Base-by-base conservation (phyloP, 139 green algal genomes). In the Chlorella ohadii region DNA sequence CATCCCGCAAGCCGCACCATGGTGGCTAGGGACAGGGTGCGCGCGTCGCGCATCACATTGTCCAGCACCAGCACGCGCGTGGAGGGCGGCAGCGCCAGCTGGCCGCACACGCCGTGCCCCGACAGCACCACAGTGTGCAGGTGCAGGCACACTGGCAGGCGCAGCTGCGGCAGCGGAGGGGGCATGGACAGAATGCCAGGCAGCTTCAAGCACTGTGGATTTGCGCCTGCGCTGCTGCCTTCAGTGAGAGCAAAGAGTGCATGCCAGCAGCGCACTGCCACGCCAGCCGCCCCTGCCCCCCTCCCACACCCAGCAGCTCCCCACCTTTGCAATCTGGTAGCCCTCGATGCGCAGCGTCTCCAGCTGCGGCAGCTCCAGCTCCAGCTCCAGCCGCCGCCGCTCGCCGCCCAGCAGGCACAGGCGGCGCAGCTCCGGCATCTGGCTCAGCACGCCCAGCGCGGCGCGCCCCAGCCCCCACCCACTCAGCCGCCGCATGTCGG, bases 71-170 rank as follows among this genome's bases (percentile, higher is more conserved):
- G 76, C 36, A 44, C 65, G 25, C 38, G 36, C 4, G 39, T 59
- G 7, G 76, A 82, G 59, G 76, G 76, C 38, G 76, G 76, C 57
- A 82, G 76, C 57, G 76, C 76, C 76, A 82, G 76, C 57, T 39
- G 11, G 17, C 12, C 31, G 76, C 76, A 82, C 59, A 59, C 59
- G 57, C 76, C 59, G 36, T 82, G 76, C 36, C 76, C 76, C 15
- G 36, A 34, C 76, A 82, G 76, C 56, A 82, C 59, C 25, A 28
- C 76, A 0, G 76, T 82, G 76, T 82, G 76, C 59, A 82, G 36
- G 34, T 72, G 56, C 22, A 82, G 59, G 76, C 76, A 82, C n/a
- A 82, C 76, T 7, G 76, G 76, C 36, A 82, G 76, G 76, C 59
- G 76, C 57, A 82, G 57, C 76, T 82, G 76, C 59, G 28, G 56